Conservation (phyloP, 2,329 filamentous ascomycete genomes). For the Diaporthe batatas region DNA sequence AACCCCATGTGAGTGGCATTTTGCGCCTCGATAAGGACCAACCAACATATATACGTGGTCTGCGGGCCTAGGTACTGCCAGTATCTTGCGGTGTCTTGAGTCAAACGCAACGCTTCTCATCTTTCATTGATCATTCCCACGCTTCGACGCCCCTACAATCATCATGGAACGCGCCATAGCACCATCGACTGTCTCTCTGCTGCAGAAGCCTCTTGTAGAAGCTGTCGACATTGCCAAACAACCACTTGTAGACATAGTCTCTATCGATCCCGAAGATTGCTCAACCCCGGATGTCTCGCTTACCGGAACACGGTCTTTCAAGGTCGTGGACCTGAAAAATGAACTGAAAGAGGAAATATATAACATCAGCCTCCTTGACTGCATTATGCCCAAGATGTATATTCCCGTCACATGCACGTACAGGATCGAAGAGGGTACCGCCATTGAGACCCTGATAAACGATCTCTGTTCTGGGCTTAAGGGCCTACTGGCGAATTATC, state of each 20-base stretch:
- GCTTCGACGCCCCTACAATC: background rate
- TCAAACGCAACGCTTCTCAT: background rate
- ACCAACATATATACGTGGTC: background rate
- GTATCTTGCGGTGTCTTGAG: too few relatives aligned
- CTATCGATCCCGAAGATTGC: background rate
- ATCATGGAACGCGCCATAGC: background rate
- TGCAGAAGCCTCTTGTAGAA: background rate
- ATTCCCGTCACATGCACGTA: constrained; percentile 25
- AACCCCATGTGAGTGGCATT: background rate
- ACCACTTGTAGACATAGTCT: background rate
- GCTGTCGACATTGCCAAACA: background rate
- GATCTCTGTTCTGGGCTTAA: constrained; percentile 15
- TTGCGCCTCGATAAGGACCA: background rate
- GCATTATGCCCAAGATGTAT: constrained; percentile 30
- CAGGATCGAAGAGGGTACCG: background rate
- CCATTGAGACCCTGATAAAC: background rate
- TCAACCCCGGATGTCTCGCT: background rate
- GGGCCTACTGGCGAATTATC: constrained; percentile 10
- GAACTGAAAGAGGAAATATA: constrained; percentile 13
- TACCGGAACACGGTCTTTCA: background rate
- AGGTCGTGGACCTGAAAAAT: background rate
- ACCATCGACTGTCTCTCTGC: background rate
- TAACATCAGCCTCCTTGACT: constrained; percentile 21
- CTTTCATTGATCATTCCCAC: too few relatives aligned
- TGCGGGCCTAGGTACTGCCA: background rate